Evolutionary conservation across 1,284 basidiomycete genomes (phyloP), one percentile per base, ranked within the genome.

Genomic region (Naganishia cerealis): DNA sequence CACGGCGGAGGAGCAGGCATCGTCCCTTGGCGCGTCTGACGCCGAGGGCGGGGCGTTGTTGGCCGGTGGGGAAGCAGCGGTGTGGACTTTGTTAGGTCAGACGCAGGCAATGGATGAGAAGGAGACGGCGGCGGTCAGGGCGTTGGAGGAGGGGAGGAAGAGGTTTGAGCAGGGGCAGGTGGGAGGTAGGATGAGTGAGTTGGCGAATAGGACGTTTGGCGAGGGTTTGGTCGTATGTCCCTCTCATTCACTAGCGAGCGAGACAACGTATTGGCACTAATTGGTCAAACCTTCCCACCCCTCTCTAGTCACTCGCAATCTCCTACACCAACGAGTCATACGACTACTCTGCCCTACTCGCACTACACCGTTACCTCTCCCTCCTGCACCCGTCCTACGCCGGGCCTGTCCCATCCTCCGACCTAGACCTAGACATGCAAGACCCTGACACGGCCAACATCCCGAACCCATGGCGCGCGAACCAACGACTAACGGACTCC

Each of bases 311-410:
- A 5, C 86, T 99, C 21, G 94, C 96, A 3, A 95, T 98, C 72
- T 93, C 92, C 5, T 99, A 93, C 80, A 97, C 94, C 57, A 99
- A 99, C 77, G 96, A 99, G 82, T 88, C 88, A 0, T 90, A 90
- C 76, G 95, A 99, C 75, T 85, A 90, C 8, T 93, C 89, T 1
- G 91, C 95, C 1, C 88, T 97, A 75, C 83, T 88, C 0, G 94
- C 90, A 81, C 86, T 99, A 29, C 86, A 96, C 69, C 88, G 89
- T 59, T 98, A 94, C 89, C 84, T 99, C 56, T 82, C 83, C 59
- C 85, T 89, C 38, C 86, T 88, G 26, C 92, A 91, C 79, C 94
- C 94, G 0, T 81, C 82, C 1, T 82, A 86, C 61, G 76, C 76
- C 8, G 84, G 84, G 12, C 72, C 73, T 7, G 76, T 62, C 0